Evolutionary conservation across 257 asterid species (phyloP).

Genomic region (Capsicum chinense): DNA sequence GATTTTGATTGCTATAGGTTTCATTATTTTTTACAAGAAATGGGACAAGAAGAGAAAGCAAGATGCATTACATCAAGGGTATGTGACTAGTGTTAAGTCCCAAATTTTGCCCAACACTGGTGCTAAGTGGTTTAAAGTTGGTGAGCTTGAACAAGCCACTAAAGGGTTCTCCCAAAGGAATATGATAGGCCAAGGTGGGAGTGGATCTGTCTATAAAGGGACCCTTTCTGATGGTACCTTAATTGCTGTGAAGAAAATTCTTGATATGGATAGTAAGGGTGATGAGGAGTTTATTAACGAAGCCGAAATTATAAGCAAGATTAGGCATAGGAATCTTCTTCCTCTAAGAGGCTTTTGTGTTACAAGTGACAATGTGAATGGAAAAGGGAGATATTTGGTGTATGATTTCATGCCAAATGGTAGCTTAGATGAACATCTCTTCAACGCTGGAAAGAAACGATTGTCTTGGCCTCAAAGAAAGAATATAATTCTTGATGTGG

Average conservation of each 20-base stretch:
- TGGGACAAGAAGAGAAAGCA: constrained; percentile 44
- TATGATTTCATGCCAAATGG: constrained; percentile 65
- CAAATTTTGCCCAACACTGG: constrained; percentile 53
- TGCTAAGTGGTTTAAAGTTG: constrained; percentile 57
- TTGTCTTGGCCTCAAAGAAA: constrained; percentile 67
- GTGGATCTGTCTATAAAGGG: constrained; percentile 59
- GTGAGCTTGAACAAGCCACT: constrained; percentile 58
- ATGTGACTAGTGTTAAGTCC: constrained; percentile 47
- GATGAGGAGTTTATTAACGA: constrained; percentile 63
- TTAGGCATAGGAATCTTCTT: constrained; percentile 65
- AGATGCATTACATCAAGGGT: constrained; percentile 44
- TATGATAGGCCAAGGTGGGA: constrained; percentile 60
- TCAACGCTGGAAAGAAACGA: constrained; percentile 23
- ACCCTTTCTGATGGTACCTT: constrained; percentile 49
- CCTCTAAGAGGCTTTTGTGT: constrained; percentile 59
- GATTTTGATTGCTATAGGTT: constrained; percentile 26
- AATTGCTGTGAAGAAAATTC: constrained; percentile 57
- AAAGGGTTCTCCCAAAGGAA: constrained; percentile 52
- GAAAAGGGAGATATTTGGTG: constrained; percentile 54
- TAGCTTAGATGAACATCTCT: constrained; percentile 54
- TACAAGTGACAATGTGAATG: constrained; percentile 47
- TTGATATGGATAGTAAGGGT: constrained; percentile 50
- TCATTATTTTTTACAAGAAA: constrained; percentile 39
- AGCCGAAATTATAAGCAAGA: constrained; percentile 63
- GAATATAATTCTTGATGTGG: constrained; percentile 63